A percentile compares a stretch with the other conserved stretches of the same genome.
phyloP scores from a whole-genome alignment of 257 asterid species.

The Nicotiana knightiana region DNA sequence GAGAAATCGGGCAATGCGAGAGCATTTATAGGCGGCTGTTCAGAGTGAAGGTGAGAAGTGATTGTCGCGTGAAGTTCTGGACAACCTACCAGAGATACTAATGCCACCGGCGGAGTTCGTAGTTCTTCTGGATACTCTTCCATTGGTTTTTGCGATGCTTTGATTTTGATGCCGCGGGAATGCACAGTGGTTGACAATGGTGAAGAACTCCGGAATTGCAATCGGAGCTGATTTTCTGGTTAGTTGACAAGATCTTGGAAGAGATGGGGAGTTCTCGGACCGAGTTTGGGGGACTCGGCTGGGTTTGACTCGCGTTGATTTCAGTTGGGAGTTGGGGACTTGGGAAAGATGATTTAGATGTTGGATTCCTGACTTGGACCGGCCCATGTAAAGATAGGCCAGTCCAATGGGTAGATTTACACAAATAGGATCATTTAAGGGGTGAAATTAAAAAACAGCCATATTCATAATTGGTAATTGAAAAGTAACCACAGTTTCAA shows the following conservation, averaged over 20 bases:
- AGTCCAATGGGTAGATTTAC: not conserved
- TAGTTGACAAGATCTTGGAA: not conserved
- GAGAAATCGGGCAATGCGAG: slow-evolving; percentile 97
- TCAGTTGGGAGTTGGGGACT: slow-evolving; percentile 1
- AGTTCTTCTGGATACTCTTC: slow-evolving; percentile 92
- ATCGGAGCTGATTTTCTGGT: not conserved
- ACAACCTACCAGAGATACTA: slow-evolving; percentile 68
- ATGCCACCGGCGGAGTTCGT: slow-evolving; percentile 85
- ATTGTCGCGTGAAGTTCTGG: slow-evolving; percentile 69
- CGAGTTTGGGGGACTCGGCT: not conserved
- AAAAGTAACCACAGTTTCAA: too few species aligned
- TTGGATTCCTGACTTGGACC: not conserved
- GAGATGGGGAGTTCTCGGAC: not conserved
- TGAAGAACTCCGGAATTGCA: not conserved
- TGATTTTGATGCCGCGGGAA: not conserved
- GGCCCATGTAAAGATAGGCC: not conserved
- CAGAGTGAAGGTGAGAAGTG: slow-evolving; percentile 76
- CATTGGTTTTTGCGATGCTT: slow-evolving; percentile 27
- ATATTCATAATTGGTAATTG: too few species aligned
- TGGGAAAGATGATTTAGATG: not conserved
- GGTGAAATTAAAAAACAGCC: too few species aligned
- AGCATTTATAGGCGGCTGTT: slow-evolving; percentile 80
- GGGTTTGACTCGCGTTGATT: slow-evolving; percentile 10
- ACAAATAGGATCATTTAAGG: too few species aligned
- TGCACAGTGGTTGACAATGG: not conserved